Evolutionary conservation across 257 asterid genomes (phyloP), one percentile per base, ranked within the genome.

Genomic region (Eustoma russellianum): DNA sequence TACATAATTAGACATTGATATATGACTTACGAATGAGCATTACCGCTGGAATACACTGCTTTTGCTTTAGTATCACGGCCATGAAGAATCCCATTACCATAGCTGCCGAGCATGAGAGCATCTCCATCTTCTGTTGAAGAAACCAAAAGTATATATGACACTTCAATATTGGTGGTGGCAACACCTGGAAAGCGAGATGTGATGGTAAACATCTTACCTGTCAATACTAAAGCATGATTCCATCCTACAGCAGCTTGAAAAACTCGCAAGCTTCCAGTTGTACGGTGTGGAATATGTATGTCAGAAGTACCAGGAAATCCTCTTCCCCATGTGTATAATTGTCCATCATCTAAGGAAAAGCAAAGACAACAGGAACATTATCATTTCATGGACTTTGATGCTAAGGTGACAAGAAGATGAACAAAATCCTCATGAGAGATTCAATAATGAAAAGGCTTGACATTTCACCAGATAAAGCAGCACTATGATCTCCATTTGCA

Each of bases 401-500:
- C 12, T 38, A 38, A 38, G 43, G 43, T 38, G 12, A 24, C 30
- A 24, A 24, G 30, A 24, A 24, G 30, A 24, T 24, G 30, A 38
- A 11, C 43, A 38, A 38, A 38, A 38, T 38, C 43, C 43, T 38
- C 43, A 38, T 8, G 43, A 38, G 12, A 38, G 14, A 11, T 18
- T 11, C 13, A 41, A 3, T 24, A n/a, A 41, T 44, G 59, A 24
- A 33, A 38, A 6, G 41, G 33, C 46, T 47, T 17, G 48, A 50
- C 44, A 54, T 56, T 80, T 59, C 52, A 81, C 97, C 79, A 16
- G 83, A 74, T 73, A 92, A 70, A 59, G 94, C 99, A 48, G 91
- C 83, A 77, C 99, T 92, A 55, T 85, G 99, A 75, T 92, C 99
- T 63, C 95, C 99, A 71, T 85, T 83, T n/a, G 97, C 91, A 62